Evolutionary conservation across 106 monocot genomes (phyloP).

Genomic region (Phalaenopsis aphrodite): DNA sequence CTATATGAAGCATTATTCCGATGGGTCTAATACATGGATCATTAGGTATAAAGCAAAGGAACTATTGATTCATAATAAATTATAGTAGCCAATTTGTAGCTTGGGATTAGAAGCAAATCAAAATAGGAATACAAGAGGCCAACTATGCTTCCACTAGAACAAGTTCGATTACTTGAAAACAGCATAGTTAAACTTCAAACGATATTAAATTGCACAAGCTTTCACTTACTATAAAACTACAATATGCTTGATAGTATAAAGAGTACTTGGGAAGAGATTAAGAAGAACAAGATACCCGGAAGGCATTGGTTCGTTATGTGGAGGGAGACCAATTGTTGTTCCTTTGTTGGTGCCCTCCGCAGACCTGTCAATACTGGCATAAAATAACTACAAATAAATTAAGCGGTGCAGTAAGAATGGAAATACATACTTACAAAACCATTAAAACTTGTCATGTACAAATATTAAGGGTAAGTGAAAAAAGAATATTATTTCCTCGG

Average conservation of each 20-base stretch:
- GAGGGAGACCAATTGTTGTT: neutral
- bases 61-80: neutral
- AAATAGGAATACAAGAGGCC: neutral
- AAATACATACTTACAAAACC: neutral
- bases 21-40: neutral
- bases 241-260: neutral
- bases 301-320: neutral
- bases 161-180: neutral
- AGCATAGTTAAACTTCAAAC: neutral
- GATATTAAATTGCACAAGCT: neutral
- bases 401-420: neutral
- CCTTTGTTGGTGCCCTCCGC: neutral
- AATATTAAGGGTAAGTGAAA: neutral
- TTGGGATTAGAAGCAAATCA: neutral
- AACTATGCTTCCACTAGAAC: neutral
- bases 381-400: neutral
- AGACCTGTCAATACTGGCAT: neutral
- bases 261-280: neutral
- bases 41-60: neutral
- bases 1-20: neutral
- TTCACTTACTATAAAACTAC: neutral
- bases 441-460: neutral
- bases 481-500: neutral
- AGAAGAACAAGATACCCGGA: slow-evolving; percentile 2
- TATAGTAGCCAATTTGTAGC: neutral